Conservation (phyloP, 2,329 filamentous ascomycete species). For the Penicillium thymicola region DNA sequence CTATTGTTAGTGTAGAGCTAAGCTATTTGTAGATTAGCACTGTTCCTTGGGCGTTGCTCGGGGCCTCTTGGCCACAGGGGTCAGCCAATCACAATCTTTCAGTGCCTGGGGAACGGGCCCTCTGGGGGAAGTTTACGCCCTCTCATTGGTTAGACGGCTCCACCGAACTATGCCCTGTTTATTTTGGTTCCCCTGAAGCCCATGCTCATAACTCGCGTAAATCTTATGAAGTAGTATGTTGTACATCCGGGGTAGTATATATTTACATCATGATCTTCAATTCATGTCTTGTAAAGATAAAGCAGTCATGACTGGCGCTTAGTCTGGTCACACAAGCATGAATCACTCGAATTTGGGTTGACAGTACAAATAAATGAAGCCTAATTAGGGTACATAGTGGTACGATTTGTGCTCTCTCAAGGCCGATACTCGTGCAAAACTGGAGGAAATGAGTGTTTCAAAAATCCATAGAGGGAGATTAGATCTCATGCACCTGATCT, state of each 20-base stretch:
- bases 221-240: not conserved
- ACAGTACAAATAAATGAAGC: not conserved
- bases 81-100: constrained; percentile 5
- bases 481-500: not conserved
- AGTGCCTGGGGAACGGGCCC: constrained; percentile 12
- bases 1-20: constrained; percentile 19
- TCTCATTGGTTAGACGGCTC: constrained; percentile 7
- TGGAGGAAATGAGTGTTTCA: constrained; percentile 7
- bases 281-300: not conserved
- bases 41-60: constrained; percentile 44
- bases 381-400: not conserved
- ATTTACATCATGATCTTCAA: not conserved
- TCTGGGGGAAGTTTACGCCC: not conserved
- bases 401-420: not conserved
- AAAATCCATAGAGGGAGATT: not conserved
- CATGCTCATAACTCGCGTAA: not conserved
- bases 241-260: not conserved
- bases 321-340: not conserved
- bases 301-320: not conserved
- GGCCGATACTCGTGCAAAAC: not conserved
- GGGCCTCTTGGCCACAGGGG: constrained; percentile 50
- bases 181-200: constrained; percentile 10
- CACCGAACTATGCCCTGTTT: constrained; percentile 18
- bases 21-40: constrained; percentile 36
- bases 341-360: not conserved